Evolutionary conservation across 345 rosid species (phyloP), one percentile per base, ranked within the genome.

Genomic region (Alliaria petiolata): DNA sequence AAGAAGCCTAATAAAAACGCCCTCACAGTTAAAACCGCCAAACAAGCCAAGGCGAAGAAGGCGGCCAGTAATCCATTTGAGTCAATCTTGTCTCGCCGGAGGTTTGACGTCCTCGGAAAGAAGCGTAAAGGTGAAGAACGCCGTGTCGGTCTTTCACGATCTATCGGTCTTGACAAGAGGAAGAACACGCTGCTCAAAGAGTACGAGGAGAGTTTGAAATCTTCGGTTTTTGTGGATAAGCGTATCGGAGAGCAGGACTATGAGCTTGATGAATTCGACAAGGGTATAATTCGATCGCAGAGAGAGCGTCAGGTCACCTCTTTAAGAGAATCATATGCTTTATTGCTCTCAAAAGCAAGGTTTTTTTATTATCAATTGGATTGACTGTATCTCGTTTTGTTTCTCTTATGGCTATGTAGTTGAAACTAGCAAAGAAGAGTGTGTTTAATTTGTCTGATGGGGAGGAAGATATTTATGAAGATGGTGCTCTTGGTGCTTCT

Each of bases 71-170:
- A 89, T 46, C 93, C 95, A 6, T 95, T 95, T 49, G 99, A 91
- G 79, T 76, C 86, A 55, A 88, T 91, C 51, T 84, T 90, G 95
- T 85, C 93, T 53, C 91, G 89, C 62, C 86, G 91, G 72, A 95
- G 91, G 81, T 91, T 91, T 76, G 90, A 88, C 51, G 71, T 91
- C 54, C 88, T 95, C 42, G 99, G 97, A 26, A 86, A 89, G 83
- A 95, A 89, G 58, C 85, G 91, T 50, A 89, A 88, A 74, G 99
- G 99, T 2, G 99, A 91, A 59, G 90, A 93, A 51, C 85, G 86
- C 33, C 89, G 90, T 17, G 26, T 82, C 16, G 92, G 96, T n/a
- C 82, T 79, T 5, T 73, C 96, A 4, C 87, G 97, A 3, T 85
- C 91, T 28, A 81, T 67, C 1, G 86, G 87, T 19, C 85, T 93